Base-by-base conservation (phyloP, 75 land plant genomes). In the Pinus albicaulis region DNA sequence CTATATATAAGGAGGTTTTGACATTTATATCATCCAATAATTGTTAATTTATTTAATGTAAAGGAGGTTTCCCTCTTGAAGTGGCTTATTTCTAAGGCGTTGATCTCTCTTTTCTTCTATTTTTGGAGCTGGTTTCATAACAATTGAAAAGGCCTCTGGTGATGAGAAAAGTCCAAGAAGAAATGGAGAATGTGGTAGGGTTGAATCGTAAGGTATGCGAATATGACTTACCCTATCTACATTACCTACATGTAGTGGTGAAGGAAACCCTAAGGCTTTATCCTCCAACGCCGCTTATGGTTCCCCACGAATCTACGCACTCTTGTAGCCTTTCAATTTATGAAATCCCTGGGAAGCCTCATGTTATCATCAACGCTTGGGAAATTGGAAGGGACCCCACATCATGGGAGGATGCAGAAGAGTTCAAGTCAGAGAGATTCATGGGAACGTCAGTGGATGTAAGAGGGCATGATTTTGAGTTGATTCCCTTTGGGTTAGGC, bases 61-160 rank as follows among this genome's bases (percentile, higher is more conserved):
- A n/a, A n/a, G n/a, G n/a, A n/a, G n/a, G n/a, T n/a, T n/a, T n/a
- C n/a, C n/a, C n/a, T n/a, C n/a, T n/a, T n/a, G n/a, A n/a, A n/a
- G n/a, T n/a, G n/a, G n/a, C n/a, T n/a, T n/a, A n/a, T n/a, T n/a
- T n/a, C n/a, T n/a, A n/a, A n/a, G n/a, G n/a, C n/a, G n/a, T n/a
- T n/a, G n/a, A n/a, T n/a, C n/a, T n/a, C n/a, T n/a, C n/a, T n/a
- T n/a, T n/a, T n/a, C n/a, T n/a, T n/a, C n/a, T n/a, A n/a, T n/a
- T n/a, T n/a, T n/a, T n/a, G n/a, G n/a, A n/a, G n/a, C n/a, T n/a
- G n/a, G n/a, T n/a, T n/a, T n/a, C 91, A 3, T 87, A 86, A 61
- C 83, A 89, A 26, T 76, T 91, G 41, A 82, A 86, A 1, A 86
- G 88, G 71, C 92, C 92, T 0, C 36, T 81, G 31, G 19, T 88